Base-by-base conservation (phyloP, 208 protist species). In the Wallacemonas sp. region DNA sequence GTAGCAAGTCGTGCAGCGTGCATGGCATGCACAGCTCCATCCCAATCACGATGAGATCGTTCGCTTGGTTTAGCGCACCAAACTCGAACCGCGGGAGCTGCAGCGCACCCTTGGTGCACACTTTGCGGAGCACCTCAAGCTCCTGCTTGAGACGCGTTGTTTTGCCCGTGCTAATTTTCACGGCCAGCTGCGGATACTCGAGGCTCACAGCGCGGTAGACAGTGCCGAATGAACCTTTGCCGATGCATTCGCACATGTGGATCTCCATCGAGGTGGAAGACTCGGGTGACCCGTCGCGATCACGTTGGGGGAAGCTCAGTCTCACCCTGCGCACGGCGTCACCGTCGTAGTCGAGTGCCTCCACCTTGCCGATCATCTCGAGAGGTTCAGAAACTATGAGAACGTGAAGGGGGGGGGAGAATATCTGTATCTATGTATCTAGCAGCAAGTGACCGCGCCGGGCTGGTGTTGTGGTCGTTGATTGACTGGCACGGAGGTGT, bases 1-100 rank as follows among this genome's bases (percentile, higher is more conserved):
- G 73, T 19, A 96, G 80, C 12, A 96, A 73, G 58, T 96, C 88
- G 73, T 95, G 92, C 46, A 96, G 75, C 49, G 92, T 96, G 57
- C 76, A 76, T 17, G 92, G 92, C 24, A 94, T 81, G 60, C 88
- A 95, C 16, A 96, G 72, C 70, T 96, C 92, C 87, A 96, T 94
- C 29, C 87, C 92, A 33, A 94, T 73, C n/a, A 92, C 81, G 43
- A 94, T 84, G 43, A 96, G 46, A 61, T 92, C 85, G 11, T 61
- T 79, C 12, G 78, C 60, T 49, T 87, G 83, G 64, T 92, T 93
- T 33, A 96, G 83, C 23, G 91, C 91, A 34, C 87, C 91, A 61
- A 96, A 96, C 76, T 94, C 88, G 63, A 96, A 94, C 21, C 91
- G 79, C 0, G 91, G 88, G 12, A 96, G 83, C 41, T 87, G 76